These are phyloP conservation scores for Corymbia maculata DNA, from an alignment of 345 rosid species.

Conservation along the genomic window DNA sequence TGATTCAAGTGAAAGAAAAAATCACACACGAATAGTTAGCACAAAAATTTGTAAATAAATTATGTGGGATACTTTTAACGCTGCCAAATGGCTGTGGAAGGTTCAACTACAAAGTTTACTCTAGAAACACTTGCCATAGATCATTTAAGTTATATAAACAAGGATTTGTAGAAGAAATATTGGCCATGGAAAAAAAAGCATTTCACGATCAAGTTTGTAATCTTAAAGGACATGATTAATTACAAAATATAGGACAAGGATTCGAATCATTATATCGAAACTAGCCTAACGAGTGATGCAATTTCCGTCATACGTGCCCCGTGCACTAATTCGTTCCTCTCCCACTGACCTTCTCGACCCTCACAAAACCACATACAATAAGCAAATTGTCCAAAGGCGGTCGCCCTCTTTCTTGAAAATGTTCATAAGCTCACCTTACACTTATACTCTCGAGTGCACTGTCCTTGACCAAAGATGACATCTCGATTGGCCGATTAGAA, in stretches of 20 bases:
- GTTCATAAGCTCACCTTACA: not conserved
- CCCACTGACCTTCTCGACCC: not conserved
- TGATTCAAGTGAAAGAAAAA: not conserved
- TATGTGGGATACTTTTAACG: not conserved
- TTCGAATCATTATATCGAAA: not conserved
- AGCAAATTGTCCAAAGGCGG: not conserved
- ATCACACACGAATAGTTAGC: rapidly evolving
- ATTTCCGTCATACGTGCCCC: not conserved
- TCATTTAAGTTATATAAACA: not conserved
- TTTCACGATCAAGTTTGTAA: not conserved
- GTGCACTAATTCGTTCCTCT: not conserved
- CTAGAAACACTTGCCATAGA: not conserved
- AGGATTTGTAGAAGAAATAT: not conserved
- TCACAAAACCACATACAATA: not conserved
- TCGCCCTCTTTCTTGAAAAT: not conserved
- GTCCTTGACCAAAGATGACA: not conserved
- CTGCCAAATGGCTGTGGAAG: not conserved
- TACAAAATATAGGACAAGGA: not conserved
- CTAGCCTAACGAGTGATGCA: not conserved
- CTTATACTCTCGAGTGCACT: not conserved
- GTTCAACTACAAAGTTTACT: not conserved
- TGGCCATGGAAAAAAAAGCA: not conserved
- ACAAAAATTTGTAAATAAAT: not conserved
- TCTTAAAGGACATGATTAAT: not conserved
- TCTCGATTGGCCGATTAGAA: not conserved